These are phyloP conservation scores for Dactylonectria estremocensis DNA, from an alignment of 2,329 filamentous ascomycete genomes.

Conservation along the genomic window DNA sequence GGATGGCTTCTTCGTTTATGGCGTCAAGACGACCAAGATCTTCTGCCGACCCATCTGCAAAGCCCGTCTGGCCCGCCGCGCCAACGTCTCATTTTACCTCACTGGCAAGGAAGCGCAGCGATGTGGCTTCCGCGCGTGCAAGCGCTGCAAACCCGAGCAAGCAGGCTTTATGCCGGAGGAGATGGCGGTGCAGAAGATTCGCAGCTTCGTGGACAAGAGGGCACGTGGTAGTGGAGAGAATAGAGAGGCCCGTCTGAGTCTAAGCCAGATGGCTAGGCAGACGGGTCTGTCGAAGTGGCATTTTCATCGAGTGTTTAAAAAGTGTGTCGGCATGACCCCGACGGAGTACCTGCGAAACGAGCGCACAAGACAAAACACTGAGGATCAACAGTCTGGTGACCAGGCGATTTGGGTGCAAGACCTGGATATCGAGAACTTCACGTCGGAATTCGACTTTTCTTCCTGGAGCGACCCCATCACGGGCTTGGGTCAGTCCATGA, in stretches of 20 bases:
- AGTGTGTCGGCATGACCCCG: conserved; percentile 65
- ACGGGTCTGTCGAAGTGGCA: conserved; percentile 71
- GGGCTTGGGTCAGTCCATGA: conserved; percentile 22
- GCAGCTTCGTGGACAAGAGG: conserved; percentile 48
- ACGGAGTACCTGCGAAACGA: conserved; percentile 51
- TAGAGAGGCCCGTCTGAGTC: conserved; percentile 45
- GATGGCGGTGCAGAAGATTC: conserved; percentile 59
- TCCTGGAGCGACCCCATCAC: conserved; percentile 37
- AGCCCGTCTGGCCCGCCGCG: conserved; percentile 71
- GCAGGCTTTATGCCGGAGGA: conserved; percentile 60
- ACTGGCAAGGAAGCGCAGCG: conserved; percentile 60
- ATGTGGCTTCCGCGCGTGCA: conserved; percentile 70
- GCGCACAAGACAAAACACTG: conserved; percentile 24
- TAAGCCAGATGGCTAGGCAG: conserved; percentile 65
- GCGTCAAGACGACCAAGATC: conserved; percentile 61
- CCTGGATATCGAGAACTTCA: conserved; percentile 25
- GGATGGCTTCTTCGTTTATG: conserved; percentile 61
- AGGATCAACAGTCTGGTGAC: conserved; percentile 7
- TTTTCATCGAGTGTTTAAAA: conserved; percentile 73
- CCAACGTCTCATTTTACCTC: conserved; percentile 72
- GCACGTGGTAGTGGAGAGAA: conserved; percentile 44
- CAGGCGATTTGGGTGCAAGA: conserved; percentile 34
- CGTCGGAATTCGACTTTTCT: conserved; percentile 32
- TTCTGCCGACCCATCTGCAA: conserved; percentile 75
- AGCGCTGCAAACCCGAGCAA: conserved; percentile 66